These are phyloP conservation scores for Aspergillus sp. DNA, from an alignment of 2,329 filamentous ascomycete genomes.

Conservation along the genomic window DNA sequence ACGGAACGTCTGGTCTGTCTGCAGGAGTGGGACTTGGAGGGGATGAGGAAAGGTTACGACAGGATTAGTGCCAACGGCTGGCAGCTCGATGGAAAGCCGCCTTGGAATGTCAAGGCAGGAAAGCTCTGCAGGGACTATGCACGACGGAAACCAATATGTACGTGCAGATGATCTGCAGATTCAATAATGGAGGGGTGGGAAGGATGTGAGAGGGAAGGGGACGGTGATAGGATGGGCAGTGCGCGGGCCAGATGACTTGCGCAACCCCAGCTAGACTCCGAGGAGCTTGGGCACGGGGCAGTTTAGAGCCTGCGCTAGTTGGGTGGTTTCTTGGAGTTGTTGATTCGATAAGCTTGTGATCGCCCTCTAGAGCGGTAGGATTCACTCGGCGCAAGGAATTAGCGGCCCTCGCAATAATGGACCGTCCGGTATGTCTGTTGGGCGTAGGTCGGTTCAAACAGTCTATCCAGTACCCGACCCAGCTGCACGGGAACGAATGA, in stretches of 20 bases:
- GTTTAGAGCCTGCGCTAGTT: constrained; percentile 10
- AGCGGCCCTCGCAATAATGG: not conserved
- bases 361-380: constrained; percentile 5
- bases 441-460: not conserved
- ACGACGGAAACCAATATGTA: constrained; percentile 33
- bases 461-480: not conserved
- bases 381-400: not conserved
- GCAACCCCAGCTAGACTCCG: constrained; percentile 19
- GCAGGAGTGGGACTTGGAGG: constrained; percentile 6
- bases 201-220: constrained; percentile 15
- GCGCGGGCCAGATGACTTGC: constrained; percentile 35
- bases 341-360: constrained; percentile 22
- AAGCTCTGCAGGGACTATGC: constrained; percentile 45
- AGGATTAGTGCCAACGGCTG: constrained; percentile 9
- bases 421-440: not conserved
- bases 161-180: constrained; percentile 53
- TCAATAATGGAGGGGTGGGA: constrained; percentile 21
- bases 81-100: constrained; percentile 14
- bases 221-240: constrained; percentile 22
- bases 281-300: constrained; percentile 21
- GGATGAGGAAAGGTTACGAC: constrained; percentile 6
- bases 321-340: constrained; percentile 6
- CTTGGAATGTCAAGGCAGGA: constrained; percentile 19
- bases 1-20: not conserved
- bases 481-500: not conserved